Evolutionary conservation across 2,329 filamentous ascomycete species (phyloP).

Genomic region (Neonectria magnoliae): DNA sequence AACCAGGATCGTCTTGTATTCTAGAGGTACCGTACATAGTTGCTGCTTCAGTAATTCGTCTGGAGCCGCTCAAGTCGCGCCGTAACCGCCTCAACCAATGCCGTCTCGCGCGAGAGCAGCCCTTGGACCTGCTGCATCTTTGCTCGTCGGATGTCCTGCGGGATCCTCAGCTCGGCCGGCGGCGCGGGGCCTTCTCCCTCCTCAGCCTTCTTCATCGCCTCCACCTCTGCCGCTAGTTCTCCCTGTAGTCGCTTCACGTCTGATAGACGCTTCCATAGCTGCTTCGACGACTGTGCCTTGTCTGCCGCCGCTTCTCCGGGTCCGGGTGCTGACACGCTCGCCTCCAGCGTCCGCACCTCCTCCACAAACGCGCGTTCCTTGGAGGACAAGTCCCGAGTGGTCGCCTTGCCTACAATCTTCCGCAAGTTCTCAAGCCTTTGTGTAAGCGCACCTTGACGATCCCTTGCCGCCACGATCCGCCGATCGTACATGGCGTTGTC

Average conservation of each 20-base stretch:
- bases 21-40: slow-evolving; percentile 38
- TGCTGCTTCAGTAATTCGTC: slow-evolving; percentile 35
- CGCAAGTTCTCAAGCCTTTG: slow-evolving; percentile 69
- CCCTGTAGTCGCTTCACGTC: slow-evolving; percentile 64
- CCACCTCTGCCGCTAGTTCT: slow-evolving; percentile 63
- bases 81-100: slow-evolving; percentile 73
- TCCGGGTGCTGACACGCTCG: slow-evolving; percentile 53
- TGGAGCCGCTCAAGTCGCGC: slow-evolving; percentile 68
- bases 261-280: slow-evolving; percentile 66
- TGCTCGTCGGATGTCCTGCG: slow-evolving; percentile 67
- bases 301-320: slow-evolving; percentile 43
- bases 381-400: slow-evolving; percentile 54
- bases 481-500: slow-evolving; percentile 68
- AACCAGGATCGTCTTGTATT: slow-evolving; percentile 18
- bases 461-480: slow-evolving; percentile 64
- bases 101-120: slow-evolving; percentile 72
- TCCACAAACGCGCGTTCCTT: slow-evolving; percentile 59
- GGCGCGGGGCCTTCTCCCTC: slow-evolving; percentile 40
- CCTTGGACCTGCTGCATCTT: slow-evolving; percentile 72
- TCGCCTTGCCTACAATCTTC: slow-evolving; percentile 54
- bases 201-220: slow-evolving; percentile 52
- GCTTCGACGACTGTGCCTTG: slow-evolving; percentile 55
- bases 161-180: slow-evolving; percentile 60
- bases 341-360: slow-evolving; percentile 65
- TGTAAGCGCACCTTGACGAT: slow-evolving; percentile 65